Percentiles rank a stretch among this genome's conserved stretches.
Conservation (phyloP, 345 rosid species). For the Sonneratia caseolaris region DNA sequence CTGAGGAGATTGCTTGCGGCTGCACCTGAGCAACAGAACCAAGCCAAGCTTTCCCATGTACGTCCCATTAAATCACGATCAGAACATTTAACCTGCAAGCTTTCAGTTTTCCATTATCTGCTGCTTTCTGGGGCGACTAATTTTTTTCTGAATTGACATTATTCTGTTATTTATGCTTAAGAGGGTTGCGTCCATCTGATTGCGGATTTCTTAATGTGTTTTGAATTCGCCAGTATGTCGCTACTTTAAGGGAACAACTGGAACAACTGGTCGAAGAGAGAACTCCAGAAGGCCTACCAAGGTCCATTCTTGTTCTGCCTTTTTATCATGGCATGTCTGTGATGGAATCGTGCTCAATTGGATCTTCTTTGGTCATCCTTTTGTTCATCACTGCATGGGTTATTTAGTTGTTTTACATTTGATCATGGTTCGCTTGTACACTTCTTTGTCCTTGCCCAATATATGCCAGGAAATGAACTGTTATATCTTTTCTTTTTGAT, state of each 20-base stretch:
- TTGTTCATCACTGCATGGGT: background rate
- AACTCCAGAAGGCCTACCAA: conserved; percentile 63
- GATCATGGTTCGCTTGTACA: background rate
- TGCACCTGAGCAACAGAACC: conserved; percentile 68
- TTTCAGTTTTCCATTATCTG: background rate
- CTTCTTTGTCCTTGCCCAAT: background rate
- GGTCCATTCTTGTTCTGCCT: conserved; percentile 25
- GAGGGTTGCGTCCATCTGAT: background rate
- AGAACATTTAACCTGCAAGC: background rate
- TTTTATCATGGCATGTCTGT: background rate
- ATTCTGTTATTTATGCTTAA: background rate
- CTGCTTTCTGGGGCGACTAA: background rate
- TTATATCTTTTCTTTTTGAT: background rate
- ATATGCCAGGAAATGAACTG: background rate
- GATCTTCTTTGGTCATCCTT: background rate
- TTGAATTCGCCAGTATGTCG: conserved; percentile 50
- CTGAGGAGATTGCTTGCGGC: conserved; percentile 61
- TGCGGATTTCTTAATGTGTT: background rate
- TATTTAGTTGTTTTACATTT: background rate
- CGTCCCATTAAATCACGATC: background rate
- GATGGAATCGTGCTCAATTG: background rate
- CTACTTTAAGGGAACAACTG: conserved; percentile 68
- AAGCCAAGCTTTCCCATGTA: conserved; percentile 72
- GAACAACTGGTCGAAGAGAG: conserved; percentile 66
- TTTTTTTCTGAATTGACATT: background rate